phyloP scores from a whole-genome alignment of 768 basidiomycete genomes.

The Mycena latifolia region DNA sequence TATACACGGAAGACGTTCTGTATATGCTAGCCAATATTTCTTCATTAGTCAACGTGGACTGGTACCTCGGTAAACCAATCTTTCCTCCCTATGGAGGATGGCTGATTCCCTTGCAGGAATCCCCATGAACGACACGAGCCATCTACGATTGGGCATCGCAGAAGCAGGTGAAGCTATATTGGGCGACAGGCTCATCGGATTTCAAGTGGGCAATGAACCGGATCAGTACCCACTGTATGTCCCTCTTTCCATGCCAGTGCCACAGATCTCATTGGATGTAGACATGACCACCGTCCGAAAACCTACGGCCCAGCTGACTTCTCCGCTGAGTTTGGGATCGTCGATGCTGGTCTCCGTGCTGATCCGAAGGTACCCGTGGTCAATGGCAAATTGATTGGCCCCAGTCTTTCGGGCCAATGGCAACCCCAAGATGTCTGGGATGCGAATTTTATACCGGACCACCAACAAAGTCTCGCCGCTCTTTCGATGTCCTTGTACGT shows the following conservation, averaged over 20 bases:
- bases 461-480: conserved; percentile 20
- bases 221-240: conserved; percentile 61
- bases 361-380: conserved; percentile 49
- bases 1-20: conserved; percentile 75
- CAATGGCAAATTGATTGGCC: conserved; percentile 68
- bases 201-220: conserved; percentile 82
- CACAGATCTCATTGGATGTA: not conserved
- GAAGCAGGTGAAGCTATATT: conserved; percentile 75
- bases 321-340: conserved; percentile 62
- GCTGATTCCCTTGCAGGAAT: conserved; percentile 45
- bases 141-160: conserved; percentile 68
- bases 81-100: not conserved
- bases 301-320: conserved; percentile 62
- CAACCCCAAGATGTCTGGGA: conserved; percentile 65
- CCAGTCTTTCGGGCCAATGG: conserved; percentile 65
- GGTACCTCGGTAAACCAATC: conserved; percentile 65
- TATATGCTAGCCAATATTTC: conserved; percentile 77
- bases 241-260: not conserved
- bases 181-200: conserved; percentile 73
- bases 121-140: conserved; percentile 75
- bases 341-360: conserved; percentile 59
- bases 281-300: conserved; percentile 47
- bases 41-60: conserved; percentile 68
- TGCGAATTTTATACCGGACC: conserved; percentile 60
- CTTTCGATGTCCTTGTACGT: conserved; percentile 30